These are phyloP conservation scores for Aphanomyces astaci DNA, from an alignment of 352 stramenopile species.

Conservation along the genomic window DNA sequence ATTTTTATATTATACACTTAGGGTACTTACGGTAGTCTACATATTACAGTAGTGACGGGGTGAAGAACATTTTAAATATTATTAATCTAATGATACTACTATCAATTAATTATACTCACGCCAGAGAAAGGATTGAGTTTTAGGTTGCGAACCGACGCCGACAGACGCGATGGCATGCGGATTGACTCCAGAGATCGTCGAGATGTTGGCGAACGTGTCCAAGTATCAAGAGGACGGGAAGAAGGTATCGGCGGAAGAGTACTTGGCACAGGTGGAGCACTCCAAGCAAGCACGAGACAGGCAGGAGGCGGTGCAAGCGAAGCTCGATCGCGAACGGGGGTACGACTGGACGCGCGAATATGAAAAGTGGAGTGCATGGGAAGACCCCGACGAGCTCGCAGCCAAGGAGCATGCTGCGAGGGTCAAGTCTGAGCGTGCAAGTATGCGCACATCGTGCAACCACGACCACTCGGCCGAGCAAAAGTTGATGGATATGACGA, in stretches of 20 bases:
- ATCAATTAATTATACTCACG: no score
- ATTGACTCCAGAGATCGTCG: slow-evolving; percentile 52
- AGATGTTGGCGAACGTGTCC: slow-evolving; percentile 57
- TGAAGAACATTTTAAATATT: no score
- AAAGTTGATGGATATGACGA: slow-evolving; percentile 83
- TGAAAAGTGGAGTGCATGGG: slow-evolving; percentile 69
- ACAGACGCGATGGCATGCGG: slow-evolving; percentile 47
- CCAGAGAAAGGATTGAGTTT: no score
- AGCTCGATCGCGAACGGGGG: not conserved
- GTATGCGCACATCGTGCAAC: slow-evolving; percentile 52
- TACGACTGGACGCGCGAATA: slow-evolving; percentile 77
- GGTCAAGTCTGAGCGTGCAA: slow-evolving; percentile 49
- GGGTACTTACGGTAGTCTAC: no score
- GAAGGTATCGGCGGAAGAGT: slow-evolving; percentile 32
- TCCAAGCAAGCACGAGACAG: slow-evolving; percentile 36
- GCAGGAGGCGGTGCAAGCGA: slow-evolving; percentile 27
- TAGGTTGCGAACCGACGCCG: not conserved
- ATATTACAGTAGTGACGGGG: no score
- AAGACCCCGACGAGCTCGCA: slow-evolving; percentile 72
- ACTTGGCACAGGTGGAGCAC: slow-evolving; percentile 32
- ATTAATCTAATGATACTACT: no score
- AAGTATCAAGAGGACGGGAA: slow-evolving; percentile 43
- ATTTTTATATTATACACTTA: no score
- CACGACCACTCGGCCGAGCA: slow-evolving; percentile 84
- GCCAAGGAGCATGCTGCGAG: slow-evolving; percentile 50